A percentile compares a stretch with the other conserved stretches of the same genome.
phyloP scores from a whole-genome alignment of 352 stramenopile genomes.

The Pythium guiyangense region DNA sequence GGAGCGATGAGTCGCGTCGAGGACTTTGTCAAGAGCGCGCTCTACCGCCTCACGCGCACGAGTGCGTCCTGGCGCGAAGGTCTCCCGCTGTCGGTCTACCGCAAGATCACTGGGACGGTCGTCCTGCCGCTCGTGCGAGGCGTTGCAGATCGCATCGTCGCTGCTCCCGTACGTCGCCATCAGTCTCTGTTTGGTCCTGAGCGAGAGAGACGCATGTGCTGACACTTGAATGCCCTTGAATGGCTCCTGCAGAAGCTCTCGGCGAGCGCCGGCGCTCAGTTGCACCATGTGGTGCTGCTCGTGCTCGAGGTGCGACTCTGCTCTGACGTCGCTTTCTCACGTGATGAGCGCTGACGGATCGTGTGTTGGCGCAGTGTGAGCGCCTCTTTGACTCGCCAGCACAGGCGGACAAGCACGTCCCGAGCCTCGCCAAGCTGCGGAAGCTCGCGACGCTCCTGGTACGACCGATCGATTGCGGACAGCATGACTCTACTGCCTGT shows the following conservation, averaged over 20 bases:
- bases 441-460: constrained; percentile 51
- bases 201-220: too few species aligned
- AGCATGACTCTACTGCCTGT: too few species aligned
- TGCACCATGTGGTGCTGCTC: constrained; percentile 41
- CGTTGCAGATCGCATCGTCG: constrained; percentile 47
- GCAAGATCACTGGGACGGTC: constrained; percentile 42
- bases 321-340: too few species aligned
- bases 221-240: neutral
- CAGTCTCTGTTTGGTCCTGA: neutral
- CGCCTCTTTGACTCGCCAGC: constrained; percentile 38
- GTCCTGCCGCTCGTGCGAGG: constrained; percentile 49
- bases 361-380: constrained; percentile 29
- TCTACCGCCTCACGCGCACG: constrained; percentile 69
- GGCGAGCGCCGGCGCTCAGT: constrained; percentile 27
- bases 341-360: too few species aligned
- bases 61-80: constrained; percentile 63
- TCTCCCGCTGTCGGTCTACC: constrained; percentile 47
- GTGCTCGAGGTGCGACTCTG: constrained; percentile 47
- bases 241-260: constrained; percentile 38
- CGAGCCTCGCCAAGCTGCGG: constrained; percentile 39
- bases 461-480: too few species aligned
- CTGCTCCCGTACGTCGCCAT: constrained; percentile 31
- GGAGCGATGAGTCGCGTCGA: constrained; percentile 36
- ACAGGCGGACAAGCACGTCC: constrained; percentile 51
- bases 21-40: constrained; percentile 41